phyloP scores from a whole-genome alignment of 306 rosid genomes.

The Corylus americana region DNA sequence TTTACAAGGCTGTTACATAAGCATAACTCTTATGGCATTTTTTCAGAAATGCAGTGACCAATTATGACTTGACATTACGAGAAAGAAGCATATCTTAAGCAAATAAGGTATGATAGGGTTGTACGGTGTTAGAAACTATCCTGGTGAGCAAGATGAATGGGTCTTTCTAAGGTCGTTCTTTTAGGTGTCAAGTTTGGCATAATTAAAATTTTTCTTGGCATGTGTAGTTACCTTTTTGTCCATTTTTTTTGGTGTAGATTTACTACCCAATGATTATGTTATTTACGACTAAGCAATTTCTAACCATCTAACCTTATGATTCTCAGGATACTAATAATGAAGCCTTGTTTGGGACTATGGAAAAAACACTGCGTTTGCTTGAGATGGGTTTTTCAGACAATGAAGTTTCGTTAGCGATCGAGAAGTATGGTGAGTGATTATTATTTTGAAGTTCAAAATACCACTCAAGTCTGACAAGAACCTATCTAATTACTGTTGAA shows the following conservation, averaged over 20 bases:
- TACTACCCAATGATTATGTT: background rate
- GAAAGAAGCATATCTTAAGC: background rate
- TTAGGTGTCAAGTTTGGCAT: slow-evolving; percentile 5
- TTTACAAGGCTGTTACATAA: background rate
- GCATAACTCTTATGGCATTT: background rate
- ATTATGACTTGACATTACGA: background rate
- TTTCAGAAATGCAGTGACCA: background rate
- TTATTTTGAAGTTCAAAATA: slow-evolving; percentile 13
- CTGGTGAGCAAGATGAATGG: background rate
- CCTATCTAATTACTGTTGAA: background rate
- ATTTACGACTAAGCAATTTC: slow-evolving; percentile 9
- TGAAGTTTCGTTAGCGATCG: slow-evolving; percentile 84
- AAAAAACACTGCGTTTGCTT: slow-evolving; percentile 76
- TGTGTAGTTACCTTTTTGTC: slow-evolving; percentile 2
- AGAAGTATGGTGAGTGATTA: slow-evolving; percentile 69
- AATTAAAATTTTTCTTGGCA: background rate
- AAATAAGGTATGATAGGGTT: background rate
- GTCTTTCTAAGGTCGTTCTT: background rate
- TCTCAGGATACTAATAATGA: slow-evolving; percentile 56
- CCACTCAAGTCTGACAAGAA: background rate
- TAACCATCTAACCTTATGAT: slow-evolving; percentile 13
- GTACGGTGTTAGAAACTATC: background rate
- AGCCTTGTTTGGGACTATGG: slow-evolving; percentile 83
- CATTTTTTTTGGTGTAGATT: background rate
- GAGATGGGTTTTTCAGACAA: slow-evolving; percentile 95